Evolutionary conservation across 2,329 filamentous ascomycete species (phyloP).

Genomic region (Beauveria varroae): DNA sequence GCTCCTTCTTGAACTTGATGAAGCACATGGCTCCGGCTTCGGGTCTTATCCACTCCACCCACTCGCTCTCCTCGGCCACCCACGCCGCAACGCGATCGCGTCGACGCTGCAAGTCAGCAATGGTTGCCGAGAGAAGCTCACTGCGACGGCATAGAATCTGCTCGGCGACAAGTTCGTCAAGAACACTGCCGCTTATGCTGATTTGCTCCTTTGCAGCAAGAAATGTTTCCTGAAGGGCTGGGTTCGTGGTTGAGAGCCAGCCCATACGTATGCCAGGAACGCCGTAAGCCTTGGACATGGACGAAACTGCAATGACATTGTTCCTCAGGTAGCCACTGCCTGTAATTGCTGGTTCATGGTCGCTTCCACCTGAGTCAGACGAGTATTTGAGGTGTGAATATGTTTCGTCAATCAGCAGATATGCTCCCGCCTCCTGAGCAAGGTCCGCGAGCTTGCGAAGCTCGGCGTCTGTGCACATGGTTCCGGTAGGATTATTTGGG

Average conservation of each 20-base stretch:
- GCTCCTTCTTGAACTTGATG: conserved; percentile 17
- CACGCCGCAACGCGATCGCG: conserved; percentile 16
- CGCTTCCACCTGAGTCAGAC: conserved; percentile 7
- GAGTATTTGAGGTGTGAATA: conserved; percentile 16
- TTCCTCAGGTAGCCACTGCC: too few species aligned
- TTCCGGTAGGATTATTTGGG: conserved; percentile 19
- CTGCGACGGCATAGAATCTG: conserved; percentile 15
- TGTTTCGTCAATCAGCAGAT: conserved; percentile 19
- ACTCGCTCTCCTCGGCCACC: conserved; percentile 17
- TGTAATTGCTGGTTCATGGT: too few species aligned
- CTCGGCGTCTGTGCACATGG: conserved; percentile 7
- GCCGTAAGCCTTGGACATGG: conserved; percentile 18
- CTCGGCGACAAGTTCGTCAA: conserved; percentile 17
- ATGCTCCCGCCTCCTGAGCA: conserved; percentile 11
- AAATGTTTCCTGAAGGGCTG: conserved; percentile 16
- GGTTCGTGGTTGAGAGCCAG: conserved; percentile 15
- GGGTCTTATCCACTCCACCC: conserved; percentile 19
- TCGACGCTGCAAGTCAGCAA: conserved; percentile 16
- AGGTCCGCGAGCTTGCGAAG: conserved; percentile 10
- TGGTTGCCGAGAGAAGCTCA: conserved; percentile 10
- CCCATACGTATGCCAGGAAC: conserved; percentile 18
- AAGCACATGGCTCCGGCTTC: conserved; percentile 19
- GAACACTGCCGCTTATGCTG: conserved; percentile 18
- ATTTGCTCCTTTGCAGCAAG: conserved; percentile 20
- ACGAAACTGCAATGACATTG: conserved; percentile 17